Evolutionary conservation across 495 filamentous ascomycete genomes (phyloP), one percentile per base, ranked within the genome.

Genomic region (Xylaria flabelliformis): DNA sequence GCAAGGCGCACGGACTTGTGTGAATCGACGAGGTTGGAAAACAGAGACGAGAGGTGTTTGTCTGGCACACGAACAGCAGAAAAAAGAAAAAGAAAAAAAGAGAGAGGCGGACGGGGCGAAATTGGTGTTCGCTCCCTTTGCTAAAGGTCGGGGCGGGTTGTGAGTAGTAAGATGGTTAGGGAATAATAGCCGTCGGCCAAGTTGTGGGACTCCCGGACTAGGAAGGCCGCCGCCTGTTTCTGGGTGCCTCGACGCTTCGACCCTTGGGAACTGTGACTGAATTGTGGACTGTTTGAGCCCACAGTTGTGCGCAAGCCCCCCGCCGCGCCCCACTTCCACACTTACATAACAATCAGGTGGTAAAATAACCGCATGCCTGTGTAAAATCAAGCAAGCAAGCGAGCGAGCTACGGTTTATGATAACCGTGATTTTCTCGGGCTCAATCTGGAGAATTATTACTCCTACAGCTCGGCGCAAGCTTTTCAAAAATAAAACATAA

Each of bases 181-280:
- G 39, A 69, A 69, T 69, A 69, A 69, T 69, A 69, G 67, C 67
- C 67, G 67, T 69, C 67, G 67, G 67, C 67, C 53, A 69, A 62
- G 39, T 69, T 69, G 67, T 69, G 67, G 67, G 67, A 69, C 67
- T 69, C 67, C 67, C 67, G 67, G 56, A 69, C 67, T 69, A 29
- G 66, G 50, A 68, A 68, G 66, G 69, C 61, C 69, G 69, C 50
- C 58, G 68, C 68, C 67, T 70, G 68, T 56, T 59, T 56, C 44
- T 66, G 64, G 64, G 58, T 56, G 1, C 29, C 44, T 66, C 19
- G 63, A 65, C 42, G 44, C 61, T 51, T 66, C 42, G 29, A 50
- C 42, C 48, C 58, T 39, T 39, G 15, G 9, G 29, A 39, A 21
- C 34, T 21, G 17, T 65, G 64, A 39, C 64, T 66, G 64, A 29